phyloP scores from a whole-genome alignment of 2,329 filamentous ascomycete genomes.

The Neofusicoccum laricinum region DNA sequence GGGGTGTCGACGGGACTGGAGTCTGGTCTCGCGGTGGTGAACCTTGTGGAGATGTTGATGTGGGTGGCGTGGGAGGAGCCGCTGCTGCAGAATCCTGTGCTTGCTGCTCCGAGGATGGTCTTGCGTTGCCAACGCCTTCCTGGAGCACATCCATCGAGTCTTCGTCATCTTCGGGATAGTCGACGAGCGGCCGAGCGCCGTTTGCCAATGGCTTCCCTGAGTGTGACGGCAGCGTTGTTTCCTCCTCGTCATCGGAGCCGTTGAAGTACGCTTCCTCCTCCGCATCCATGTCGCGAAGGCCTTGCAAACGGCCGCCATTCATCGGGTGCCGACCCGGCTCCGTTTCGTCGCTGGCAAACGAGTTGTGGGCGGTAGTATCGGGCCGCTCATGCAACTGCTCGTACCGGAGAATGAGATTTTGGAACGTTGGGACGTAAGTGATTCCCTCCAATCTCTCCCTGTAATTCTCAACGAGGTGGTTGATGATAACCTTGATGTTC shows the following conservation, averaged over 20 bases:
- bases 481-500: constrained; percentile 67
- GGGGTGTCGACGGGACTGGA: constrained; percentile 18
- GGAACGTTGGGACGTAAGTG: constrained; percentile 82
- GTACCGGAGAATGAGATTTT: constrained; percentile 69
- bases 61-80: constrained; percentile 3
- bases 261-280: constrained; percentile 95
- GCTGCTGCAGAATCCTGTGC: neutral
- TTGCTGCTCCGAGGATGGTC: neutral
- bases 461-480: constrained; percentile 80
- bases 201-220: constrained; percentile 44
- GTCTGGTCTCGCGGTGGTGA: constrained; percentile 9
- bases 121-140: neutral
- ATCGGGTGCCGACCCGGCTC: constrained; percentile 49
- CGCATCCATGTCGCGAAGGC: constrained; percentile 77
- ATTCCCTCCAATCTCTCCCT: constrained; percentile 73
- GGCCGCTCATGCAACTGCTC: constrained; percentile 66
- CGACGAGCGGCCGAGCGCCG: constrained; percentile 71
- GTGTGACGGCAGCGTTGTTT: constrained; percentile 30
- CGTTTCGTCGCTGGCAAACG: constrained; percentile 71
- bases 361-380: constrained; percentile 56
- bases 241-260: constrained; percentile 81
- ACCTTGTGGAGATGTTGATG: constrained; percentile 10
- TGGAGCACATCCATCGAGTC: constrained; percentile 51
- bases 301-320: constrained; percentile 61
- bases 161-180: constrained; percentile 93